Evolutionary conservation across 805 yeast species (phyloP), one percentile per base, ranked within the genome.

Genomic region (Dipodascus geniculatus): DNA sequence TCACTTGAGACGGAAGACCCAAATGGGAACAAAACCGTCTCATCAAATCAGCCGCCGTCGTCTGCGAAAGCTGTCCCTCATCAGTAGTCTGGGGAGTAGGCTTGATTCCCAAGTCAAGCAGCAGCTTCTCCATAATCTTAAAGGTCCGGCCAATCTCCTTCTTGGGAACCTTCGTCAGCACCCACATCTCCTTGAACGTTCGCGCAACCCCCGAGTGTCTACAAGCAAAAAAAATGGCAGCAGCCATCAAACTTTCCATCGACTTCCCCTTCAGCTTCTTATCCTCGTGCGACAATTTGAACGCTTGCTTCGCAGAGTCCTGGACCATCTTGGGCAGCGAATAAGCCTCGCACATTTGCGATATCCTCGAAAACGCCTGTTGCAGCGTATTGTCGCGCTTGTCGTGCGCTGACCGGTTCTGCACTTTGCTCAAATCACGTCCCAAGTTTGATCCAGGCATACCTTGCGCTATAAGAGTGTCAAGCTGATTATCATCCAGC

Each of bases 251-350:
- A 58, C 90, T 81, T 67, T 89, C 96, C 63, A 87, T 90, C 0
- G 95, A 83, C 66, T 93, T 88, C 54, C 97, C 96, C 65, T 90
- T 81, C 63, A 93, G 74, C 8, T 83, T 78, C 61, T 82, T 80
- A 59, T 89, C 96, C 59, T 91, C 97, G 62, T 87, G 82, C 20
- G 91, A 96, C 54, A 90, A 69, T 66, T 90, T 89, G 68, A 86
- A 93, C 23, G 95, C 96, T 70, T 93, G 97, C 66, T 93, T 93
- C 23, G 98, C 96, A 60, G 96, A 95, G 69, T 93, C 98, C 65
- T 89, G 96, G 2, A 93, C 98, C 57, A 93, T 87, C 64, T 87
- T 85, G 9, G 99, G 97, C 53, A 91, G 71, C 66, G 89, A 93
- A 60, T 87, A 93, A 11, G 96, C 97, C 66, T 93, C 99, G 70